Conservation (phyloP, 2,329 filamentous ascomycete species). For the Trichoderma sp. region DNA sequence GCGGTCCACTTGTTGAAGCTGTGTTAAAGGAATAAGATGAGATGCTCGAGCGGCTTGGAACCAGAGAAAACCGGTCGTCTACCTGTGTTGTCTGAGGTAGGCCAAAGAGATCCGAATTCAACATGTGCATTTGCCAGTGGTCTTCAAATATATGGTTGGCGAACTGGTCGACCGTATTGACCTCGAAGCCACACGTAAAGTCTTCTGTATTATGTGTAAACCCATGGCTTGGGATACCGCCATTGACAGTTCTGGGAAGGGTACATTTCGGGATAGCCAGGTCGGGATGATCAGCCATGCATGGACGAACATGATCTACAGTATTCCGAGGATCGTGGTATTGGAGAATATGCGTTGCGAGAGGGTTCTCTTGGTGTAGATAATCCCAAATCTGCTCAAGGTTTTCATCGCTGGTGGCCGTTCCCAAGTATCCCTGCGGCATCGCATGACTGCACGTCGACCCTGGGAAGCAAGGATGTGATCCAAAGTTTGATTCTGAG, state of each 20-base stretch:
- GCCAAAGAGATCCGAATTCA: background rate
- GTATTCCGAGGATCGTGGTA: constrained; percentile 38
- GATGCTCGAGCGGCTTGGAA: constrained; percentile 12
- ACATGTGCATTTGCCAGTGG: constrained; percentile 31
- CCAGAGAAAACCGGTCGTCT: background rate
- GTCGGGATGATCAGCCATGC: constrained; percentile 37
- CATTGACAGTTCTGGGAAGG: constrained; percentile 35
- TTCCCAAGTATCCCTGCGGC: constrained; percentile 28
- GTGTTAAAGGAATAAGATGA: constrained; percentile 19
- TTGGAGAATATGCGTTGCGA: constrained; percentile 39
- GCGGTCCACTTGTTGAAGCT: constrained; percentile 20
- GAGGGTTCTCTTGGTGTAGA: constrained; percentile 34
- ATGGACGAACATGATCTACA: constrained; percentile 34
- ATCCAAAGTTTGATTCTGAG: background rate
- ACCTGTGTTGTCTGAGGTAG: background rate
- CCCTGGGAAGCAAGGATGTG: constrained; percentile 5
- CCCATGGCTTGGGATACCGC: constrained; percentile 27
- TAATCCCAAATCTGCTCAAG: constrained; percentile 30
- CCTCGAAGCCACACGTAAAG: constrained; percentile 38
- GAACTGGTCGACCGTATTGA: constrained; percentile 37
- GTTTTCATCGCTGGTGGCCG: constrained; percentile 27
- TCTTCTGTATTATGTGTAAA: constrained; percentile 31
- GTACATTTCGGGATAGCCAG: constrained; percentile 37
- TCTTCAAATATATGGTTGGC: constrained; percentile 39
- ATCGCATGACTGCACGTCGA: background rate